Evolutionary conservation across 768 basidiomycete species (phyloP), one percentile per base, ranked within the genome.

Genomic region (Phylloporus sp.): DNA sequence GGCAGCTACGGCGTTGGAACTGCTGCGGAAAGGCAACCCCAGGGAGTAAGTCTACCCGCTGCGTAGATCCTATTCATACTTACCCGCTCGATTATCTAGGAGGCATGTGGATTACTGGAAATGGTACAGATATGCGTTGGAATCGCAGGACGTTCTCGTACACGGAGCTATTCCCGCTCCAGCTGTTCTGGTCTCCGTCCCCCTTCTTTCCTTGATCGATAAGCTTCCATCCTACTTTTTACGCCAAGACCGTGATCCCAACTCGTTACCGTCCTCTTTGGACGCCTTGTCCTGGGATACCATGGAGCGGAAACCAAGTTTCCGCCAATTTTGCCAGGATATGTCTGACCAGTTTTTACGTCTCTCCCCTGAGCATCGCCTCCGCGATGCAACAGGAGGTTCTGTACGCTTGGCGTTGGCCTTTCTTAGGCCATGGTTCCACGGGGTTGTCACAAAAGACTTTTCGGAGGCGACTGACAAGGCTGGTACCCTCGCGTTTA

Each of bases 141-240:
- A 90, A 62, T 83, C 88, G 10, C 88, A 90, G 62, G 79, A 82
- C 52, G 86, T 88, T 29, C 81, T 90, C 50, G 77, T 89, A 34
- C 75, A 85, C 61, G 85, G 84, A 27, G 79, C 77, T 59, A 80
- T 91, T 53, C 85, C 88, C 29, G 72, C 76, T 20, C 71, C 74
- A 20, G 85, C 86, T 9, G 79, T 91, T 50, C 73, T 86, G 18
- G 72, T 85, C 16, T 89, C 88, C 15, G 72, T 91, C 22, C 86
- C 88, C 1, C 77, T 91, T 45, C 72, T 81, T 35, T 74, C 77
- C 18, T 67, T 91, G 51, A 69, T 91, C 53, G 75, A 80, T 54
- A 82, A 80, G 58, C 75, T 91, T 35, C 88, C 88, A 1, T 84
- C 84, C 13, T 91, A 89, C 62, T 87, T 88, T 66, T 63, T 78